Base-by-base conservation (phyloP, 768 basidiomycete genomes). In the Russula sp. region DNA sequence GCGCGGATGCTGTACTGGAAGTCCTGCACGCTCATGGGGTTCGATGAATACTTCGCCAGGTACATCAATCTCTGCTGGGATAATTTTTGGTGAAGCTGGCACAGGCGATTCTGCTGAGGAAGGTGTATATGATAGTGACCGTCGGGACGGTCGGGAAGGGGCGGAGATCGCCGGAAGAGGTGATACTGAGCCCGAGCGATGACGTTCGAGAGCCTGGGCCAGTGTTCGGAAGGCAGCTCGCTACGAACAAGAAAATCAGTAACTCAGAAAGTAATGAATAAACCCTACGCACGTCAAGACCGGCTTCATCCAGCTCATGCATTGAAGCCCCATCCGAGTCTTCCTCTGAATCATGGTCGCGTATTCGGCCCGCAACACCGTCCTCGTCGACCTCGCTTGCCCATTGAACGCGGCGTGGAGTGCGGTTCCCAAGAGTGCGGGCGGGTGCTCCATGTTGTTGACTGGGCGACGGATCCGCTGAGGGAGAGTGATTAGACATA, bases 1-100 rank as follows among this genome's bases (percentile, higher is more conserved):
- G 37, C 73, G 65, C 27, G 73, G 71, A 49, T 77, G 75, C 7
- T 72, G 69, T 13, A 79, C 77, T 0, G 84, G 84, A 32, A 91
- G 71, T 0, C 89, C 89, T 44, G 83, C 84, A 53, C 78, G 81
- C 71, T 91, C 89, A 53, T 79, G 72, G 0, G 82, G 80, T 58
- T 82, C 83, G 67, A 90, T 85, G 70, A 79, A 87, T 53, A 75
- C 77, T 44, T 79, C 78, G 44, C 81, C 84, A 0, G 82, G 82
- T 4, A 83, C 74, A 16, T 75, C 67, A 67, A 52, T 62, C 8
- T 48, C 51, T 49, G 13, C 54, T 20, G 35, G 13, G 14, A n/a
- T 34, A 31, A 32, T 34, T 10, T 48, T 57, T 20, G 39, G 68
- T 37, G 61, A 49, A 61, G 59, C 31, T 59, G 40, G 57, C 47